These are phyloP conservation scores for Boletus sp. DNA, from an alignment of 768 basidiomycete species.

Conservation along the genomic window DNA sequence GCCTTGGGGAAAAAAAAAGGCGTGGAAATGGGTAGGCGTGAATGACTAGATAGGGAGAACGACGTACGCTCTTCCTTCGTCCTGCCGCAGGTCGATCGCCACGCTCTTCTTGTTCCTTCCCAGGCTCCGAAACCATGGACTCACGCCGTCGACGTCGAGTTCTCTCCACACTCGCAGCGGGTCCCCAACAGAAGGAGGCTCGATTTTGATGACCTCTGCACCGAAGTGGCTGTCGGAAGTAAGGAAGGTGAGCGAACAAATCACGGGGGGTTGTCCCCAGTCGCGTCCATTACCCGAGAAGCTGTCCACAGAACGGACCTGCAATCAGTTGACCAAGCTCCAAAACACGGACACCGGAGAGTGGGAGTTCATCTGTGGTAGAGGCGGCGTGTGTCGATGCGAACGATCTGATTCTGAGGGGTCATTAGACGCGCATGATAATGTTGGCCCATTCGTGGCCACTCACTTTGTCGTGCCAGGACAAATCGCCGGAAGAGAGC, in stretches of 20 bases:
- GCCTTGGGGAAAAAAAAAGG: slow-evolving; percentile 33
- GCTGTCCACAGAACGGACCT: slow-evolving; percentile 69
- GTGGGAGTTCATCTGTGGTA: slow-evolving; percentile 39
- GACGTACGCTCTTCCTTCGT: slow-evolving; percentile 50
- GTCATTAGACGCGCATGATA: neutral
- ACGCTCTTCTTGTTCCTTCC: slow-evolving; percentile 74
- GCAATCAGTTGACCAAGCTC: slow-evolving; percentile 72
- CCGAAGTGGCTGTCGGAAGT: slow-evolving; percentile 56
- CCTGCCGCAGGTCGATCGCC: slow-evolving; percentile 58
- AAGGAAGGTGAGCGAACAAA: neutral
- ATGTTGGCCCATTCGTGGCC: neutral
- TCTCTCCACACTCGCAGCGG: slow-evolving; percentile 71
- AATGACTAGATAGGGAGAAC: neutral
- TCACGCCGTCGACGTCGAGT: slow-evolving; percentile 64
- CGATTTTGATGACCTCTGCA: slow-evolving; percentile 71
- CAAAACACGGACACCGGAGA: slow-evolving; percentile 60
- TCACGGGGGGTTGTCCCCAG: neutral
- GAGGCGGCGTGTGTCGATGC: neutral
- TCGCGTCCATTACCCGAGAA: slow-evolving; percentile 51
- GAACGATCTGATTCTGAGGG: slow-evolving; percentile 5
- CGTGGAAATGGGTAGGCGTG: neutral
- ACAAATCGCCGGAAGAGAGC: neutral
- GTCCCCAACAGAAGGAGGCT: slow-evolving; percentile 60
- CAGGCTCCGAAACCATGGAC: slow-evolving; percentile 73
- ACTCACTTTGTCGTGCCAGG: slow-evolving; percentile 4